A percentile compares a stretch with the other conserved stretches of the same genome.
These are phyloP conservation scores for Alliaria petiolata DNA, from an alignment of 345 rosid genomes.

Conservation along the genomic window DNA sequence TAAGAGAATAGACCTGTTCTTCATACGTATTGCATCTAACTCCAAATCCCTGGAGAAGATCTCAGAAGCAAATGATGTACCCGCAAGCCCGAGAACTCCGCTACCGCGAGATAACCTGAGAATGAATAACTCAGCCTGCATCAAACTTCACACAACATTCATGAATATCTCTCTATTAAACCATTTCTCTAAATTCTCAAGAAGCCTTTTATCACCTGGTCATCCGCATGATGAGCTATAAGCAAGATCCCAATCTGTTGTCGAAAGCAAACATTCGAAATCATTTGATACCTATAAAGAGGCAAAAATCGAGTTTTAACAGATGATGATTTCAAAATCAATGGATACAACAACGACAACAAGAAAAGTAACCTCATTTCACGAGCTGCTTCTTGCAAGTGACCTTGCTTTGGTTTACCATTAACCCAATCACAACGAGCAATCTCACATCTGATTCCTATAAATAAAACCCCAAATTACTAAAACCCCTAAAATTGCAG, in stretches of 20 bases:
- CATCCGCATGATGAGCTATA: constrained; percentile 92
- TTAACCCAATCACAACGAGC: constrained; percentile 66
- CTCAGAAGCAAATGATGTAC: constrained; percentile 77
- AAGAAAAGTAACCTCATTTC: constrained; percentile 72
- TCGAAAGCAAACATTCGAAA: constrained; percentile 54
- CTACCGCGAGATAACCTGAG: constrained; percentile 88
- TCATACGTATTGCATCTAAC: constrained; percentile 31
- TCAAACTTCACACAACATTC: constrained; percentile 20
- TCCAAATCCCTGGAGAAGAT: constrained; percentile 40
- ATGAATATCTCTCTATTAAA: neutral
- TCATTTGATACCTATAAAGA: constrained; percentile 56
- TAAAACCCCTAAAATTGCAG: neutral
- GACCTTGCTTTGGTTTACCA: constrained; percentile 84
- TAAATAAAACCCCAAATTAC: constrained; percentile 14
- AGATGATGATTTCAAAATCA: neutral
- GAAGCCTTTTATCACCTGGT: constrained; percentile 48
- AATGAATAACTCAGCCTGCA: constrained; percentile 90
- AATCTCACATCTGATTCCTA: constrained; percentile 93
- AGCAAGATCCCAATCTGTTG: constrained; percentile 66
- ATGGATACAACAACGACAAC: neutral
- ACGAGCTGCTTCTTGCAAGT: constrained; percentile 88
- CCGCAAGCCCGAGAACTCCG: constrained; percentile 95
- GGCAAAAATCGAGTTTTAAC: neutral
- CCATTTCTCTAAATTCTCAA: constrained; percentile 1
- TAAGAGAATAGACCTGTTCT: constrained; percentile 50